A percentile compares a stretch with the other conserved stretches of the same genome.
These are phyloP conservation scores for Cladosporium sp. DNA, from an alignment of 2,329 filamentous ascomycete species.

Conservation along the genomic window DNA sequence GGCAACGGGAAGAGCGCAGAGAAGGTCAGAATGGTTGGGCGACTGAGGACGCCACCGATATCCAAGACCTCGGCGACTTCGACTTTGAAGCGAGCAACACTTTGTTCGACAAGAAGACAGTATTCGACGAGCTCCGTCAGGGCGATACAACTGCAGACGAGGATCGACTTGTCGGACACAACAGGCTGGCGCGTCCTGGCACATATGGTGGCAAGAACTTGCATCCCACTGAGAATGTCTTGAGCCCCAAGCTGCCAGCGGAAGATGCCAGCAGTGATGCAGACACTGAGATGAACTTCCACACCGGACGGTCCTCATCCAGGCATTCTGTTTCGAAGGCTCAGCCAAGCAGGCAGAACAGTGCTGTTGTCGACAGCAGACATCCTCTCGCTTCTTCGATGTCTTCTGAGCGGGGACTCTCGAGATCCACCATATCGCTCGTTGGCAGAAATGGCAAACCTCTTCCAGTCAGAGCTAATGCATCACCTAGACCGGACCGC, in stretches of 20 bases:
- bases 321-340: conserved; percentile 28
- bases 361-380: conserved; percentile 36
- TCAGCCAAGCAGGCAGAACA: conserved; percentile 35
- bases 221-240: conserved; percentile 86
- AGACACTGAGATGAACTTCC: conserved; percentile 32
- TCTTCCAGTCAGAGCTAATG: conserved; percentile 19
- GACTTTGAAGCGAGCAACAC: conserved; percentile 86
- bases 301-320: conserved; percentile 30
- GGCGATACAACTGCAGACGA: conserved; percentile 87
- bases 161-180: conserved; percentile 85
- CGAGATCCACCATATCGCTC: conserved; percentile 23
- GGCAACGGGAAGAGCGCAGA: conserved; percentile 46
- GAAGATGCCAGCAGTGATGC: conserved; percentile 31
- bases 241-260: conserved; percentile 52
- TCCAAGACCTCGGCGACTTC: conserved; percentile 89
- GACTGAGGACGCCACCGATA: conserved; percentile 91
- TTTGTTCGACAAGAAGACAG: conserved; percentile 88
- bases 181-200: conserved; percentile 57
- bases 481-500: conserved; percentile 27
- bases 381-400: conserved; percentile 29
- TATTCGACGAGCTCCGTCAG: conserved; percentile 88
- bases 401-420: conserved; percentile 24
- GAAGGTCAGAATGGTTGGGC: conserved; percentile 76
- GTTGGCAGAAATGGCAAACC: conserved; percentile 17
- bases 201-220: conserved; percentile 73